Base-by-base conservation (phyloP, 208 protist species). In the Lotmaria passim region DNA sequence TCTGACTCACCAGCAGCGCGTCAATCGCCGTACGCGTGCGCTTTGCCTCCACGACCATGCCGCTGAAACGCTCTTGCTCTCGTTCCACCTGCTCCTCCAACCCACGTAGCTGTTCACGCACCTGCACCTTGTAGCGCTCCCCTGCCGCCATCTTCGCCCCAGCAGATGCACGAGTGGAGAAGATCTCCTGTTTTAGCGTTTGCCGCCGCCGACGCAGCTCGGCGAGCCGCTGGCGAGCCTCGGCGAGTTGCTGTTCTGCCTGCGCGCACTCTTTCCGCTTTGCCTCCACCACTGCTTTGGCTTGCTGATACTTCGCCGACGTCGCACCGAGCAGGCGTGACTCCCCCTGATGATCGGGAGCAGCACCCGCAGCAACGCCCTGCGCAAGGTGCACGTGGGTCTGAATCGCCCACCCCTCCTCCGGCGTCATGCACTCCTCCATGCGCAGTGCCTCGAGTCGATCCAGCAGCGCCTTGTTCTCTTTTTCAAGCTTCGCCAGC, bases 71-170 rank as follows among this genome's bases (percentile, higher is more conserved):
- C 43, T 97, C 81, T 28, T 92, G 84, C 55, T 95, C 86, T 15
- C 85, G 76, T 26, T 92, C 90, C 0, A 98, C 61, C 67, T 95
- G 80, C 66, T 83, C 81, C 75, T 99, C 98, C 5, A 99, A 77
- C 17, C 79, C 79, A 10, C 72, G 69, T 17, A 98, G 75, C 72
- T 93, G 93, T 38, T 87, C 81, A 11, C 90, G 80, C 12, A 86
- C 66, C 36, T 78, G 51, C 28, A 50, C 50, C 48, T 62, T 48
- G 46, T 69, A 77, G 44, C 31, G 51, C 41, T 58, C 43, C 4
- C 30, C 63, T 7, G 55, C 31, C 0, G 58, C 53, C 30, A 36
- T 71, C 38, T 33, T 81, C 30, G 19, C 44, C 7, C 61, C 76
- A 1, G 57, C 71, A 6, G 52, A 73, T 3, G 50, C 24, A 28